A percentile compares a stretch with the other conserved stretches of the same genome.
These are phyloP conservation scores for Neofusicoccum kwambonambiense DNA, from an alignment of 2,329 filamentous ascomycete species.

Conservation along the genomic window DNA sequence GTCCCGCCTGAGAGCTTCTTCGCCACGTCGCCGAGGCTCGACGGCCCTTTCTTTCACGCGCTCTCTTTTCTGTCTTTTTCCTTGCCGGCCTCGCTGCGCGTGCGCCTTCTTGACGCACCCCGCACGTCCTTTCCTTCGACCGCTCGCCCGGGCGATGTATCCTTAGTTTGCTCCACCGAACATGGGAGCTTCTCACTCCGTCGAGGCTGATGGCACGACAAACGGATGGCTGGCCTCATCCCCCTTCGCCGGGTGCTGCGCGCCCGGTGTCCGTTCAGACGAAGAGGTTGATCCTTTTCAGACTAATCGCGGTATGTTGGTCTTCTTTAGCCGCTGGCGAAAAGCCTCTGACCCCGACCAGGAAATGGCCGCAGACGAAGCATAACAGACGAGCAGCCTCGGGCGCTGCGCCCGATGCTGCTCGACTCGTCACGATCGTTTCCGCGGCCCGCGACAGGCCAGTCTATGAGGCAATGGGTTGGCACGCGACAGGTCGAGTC, in stretches of 20 bases:
- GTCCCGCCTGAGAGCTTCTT: not conserved
- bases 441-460: slow-evolving; percentile 35
- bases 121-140: not conserved
- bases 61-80: slow-evolving; percentile 19
- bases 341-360: not conserved
- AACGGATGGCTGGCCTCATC: slow-evolving; percentile 16
- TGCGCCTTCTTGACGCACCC: not conserved
- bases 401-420: slow-evolving; percentile 18
- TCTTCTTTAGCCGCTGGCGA: not conserved
- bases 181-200: slow-evolving; percentile 14
- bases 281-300: slow-evolving; percentile 14
- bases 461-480: slow-evolving; percentile 38
- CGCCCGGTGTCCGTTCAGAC: not conserved
- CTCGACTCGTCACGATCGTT: slow-evolving; percentile 23
- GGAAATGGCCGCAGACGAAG: slow-evolving; percentile 5
- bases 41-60: slow-evolving; percentile 20
- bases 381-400: slow-evolving; percentile 34
- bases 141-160: slow-evolving; percentile 1
- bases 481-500: slow-evolving; percentile 3
- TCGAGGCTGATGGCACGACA: slow-evolving; percentile 5
- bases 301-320: not conserved
- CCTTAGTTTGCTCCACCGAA: not conserved
- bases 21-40: not conserved
- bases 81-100: slow-evolving; percentile 10
- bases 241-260: slow-evolving; percentile 16